Conservation (phyloP, 1,284 basidiomycete genomes). For the Papiliotrema fonsecae region DNA sequence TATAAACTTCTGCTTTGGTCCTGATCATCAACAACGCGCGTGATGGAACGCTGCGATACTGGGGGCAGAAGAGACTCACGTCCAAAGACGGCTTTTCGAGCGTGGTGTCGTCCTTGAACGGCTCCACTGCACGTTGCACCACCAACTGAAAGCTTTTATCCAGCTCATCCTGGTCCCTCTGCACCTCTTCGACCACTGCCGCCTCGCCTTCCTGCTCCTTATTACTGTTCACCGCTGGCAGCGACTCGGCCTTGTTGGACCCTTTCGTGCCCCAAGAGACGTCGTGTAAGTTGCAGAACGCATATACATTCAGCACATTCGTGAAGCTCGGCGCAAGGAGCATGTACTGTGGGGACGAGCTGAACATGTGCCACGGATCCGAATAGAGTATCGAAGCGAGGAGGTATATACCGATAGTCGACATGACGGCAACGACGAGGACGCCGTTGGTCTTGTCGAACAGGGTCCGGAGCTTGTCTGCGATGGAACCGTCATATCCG, state of each 20-base stretch:
- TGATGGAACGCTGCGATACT: no score
- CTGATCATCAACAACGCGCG: no score
- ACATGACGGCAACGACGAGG: constrained; percentile 78
- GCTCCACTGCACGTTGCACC: constrained; percentile 84
- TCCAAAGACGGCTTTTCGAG: constrained; percentile 81
- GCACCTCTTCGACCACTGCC: constrained; percentile 76
- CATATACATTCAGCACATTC: constrained; percentile 92
- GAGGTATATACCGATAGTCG: constrained; percentile 82
- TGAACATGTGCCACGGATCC: constrained; percentile 98
- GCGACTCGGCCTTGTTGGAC: constrained; percentile 86
- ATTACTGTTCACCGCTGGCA: constrained; percentile 84
- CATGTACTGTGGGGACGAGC: constrained; percentile 91
- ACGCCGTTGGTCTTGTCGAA: constrained; percentile 73
- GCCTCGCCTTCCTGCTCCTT: constrained; percentile 69
- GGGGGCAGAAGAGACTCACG: constrained; percentile 46
- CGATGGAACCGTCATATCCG: constrained; percentile 25
- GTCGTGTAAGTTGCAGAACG: constrained; percentile 92
- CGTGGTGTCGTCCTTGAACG: constrained; percentile 62
- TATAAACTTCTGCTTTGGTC: constrained; percentile 81
- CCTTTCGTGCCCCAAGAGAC: constrained; percentile 91
- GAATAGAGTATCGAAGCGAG: constrained; percentile 82
- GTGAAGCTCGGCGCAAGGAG: constrained; percentile 85
- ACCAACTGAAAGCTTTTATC: constrained; percentile 92
- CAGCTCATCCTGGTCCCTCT: constrained; percentile 73
- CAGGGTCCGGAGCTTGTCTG: constrained; percentile 58